phyloP scores from a whole-genome alignment of 2,329 filamentous ascomycete species.

The Juglanconis sp. region DNA sequence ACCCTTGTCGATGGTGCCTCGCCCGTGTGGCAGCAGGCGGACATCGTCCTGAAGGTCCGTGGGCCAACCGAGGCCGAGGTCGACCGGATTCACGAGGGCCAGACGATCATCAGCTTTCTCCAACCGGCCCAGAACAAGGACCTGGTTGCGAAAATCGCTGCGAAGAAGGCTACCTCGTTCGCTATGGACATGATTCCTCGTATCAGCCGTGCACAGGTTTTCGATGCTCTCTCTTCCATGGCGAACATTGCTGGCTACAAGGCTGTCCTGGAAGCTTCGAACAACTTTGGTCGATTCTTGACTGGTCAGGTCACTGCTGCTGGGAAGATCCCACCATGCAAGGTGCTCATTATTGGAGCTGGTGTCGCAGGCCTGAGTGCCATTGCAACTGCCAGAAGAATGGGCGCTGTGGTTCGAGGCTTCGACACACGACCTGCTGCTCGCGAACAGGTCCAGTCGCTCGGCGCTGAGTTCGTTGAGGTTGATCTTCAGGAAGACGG shows the following conservation, averaged over 20 bases:
- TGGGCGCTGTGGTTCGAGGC: conserved; percentile 85
- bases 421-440: conserved; percentile 90
- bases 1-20: conserved; percentile 66
- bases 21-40: conserved; percentile 68
- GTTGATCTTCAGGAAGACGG: conserved; percentile 83
- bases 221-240: conserved; percentile 88
- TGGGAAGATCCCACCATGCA: conserved; percentile 85
- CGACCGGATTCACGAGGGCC: conserved; percentile 62
- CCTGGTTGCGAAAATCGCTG: conserved; percentile 69
- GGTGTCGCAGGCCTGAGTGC: conserved; percentile 86
- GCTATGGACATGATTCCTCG: conserved; percentile 93
- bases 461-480: conserved; percentile 87
- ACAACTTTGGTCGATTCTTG: conserved; percentile 82
- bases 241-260: conserved; percentile 94
- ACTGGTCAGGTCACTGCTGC: conserved; percentile 89
- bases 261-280: conserved; percentile 83
- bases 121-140: conserved; percentile 78
- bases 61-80: conserved; percentile 70
- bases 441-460: conserved; percentile 83
- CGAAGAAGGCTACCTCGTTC: conserved; percentile 70
- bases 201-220: conserved; percentile 83
- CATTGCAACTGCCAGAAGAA: conserved; percentile 78
- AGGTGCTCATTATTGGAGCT: conserved; percentile 85
- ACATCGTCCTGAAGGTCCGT: conserved; percentile 83
- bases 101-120: conserved; percentile 78